Evolutionary conservation across 768 basidiomycete genomes (phyloP).

Genomic region (Lentinus brumalis): DNA sequence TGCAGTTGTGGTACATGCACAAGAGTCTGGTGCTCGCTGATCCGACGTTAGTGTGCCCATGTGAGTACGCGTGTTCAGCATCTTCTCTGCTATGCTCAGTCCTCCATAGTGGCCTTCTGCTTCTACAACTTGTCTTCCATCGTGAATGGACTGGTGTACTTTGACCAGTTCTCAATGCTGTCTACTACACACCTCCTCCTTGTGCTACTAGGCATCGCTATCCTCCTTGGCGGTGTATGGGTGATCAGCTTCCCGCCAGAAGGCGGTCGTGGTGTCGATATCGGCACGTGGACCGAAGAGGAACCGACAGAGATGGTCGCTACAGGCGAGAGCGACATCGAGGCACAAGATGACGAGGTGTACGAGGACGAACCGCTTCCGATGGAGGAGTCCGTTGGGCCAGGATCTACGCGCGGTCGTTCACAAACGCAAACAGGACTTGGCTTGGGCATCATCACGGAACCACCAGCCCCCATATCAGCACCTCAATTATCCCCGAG

Average conservation of each 20-base stretch:
- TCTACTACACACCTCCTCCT: slow-evolving; percentile 68
- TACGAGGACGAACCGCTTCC: slow-evolving; percentile 34
- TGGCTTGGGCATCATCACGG: slow-evolving; percentile 14
- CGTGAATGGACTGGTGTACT: slow-evolving; percentile 87
- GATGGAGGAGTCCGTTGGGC: slow-evolving; percentile 18
- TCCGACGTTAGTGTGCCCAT: slow-evolving; percentile 84
- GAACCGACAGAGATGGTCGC: slow-evolving; percentile 32
- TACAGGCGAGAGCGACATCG: slow-evolving; percentile 24
- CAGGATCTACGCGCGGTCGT: slow-evolving; percentile 2
- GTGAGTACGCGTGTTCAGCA: slow-evolving; percentile 45
- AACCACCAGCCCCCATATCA: slow-evolving; percentile 17
- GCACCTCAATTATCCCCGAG: slow-evolving; percentile 15
- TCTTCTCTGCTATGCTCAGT: not conserved
- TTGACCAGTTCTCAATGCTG: slow-evolving; percentile 79
- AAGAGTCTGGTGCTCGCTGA: slow-evolving; percentile 78
- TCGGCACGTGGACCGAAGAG: slow-evolving; percentile 45
- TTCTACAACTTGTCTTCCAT: slow-evolving; percentile 95
- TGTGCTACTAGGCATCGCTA: slow-evolving; percentile 72
- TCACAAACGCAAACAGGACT: slow-evolving; percentile 9
- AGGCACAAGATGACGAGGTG: slow-evolving; percentile 17
- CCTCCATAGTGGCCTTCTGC: slow-evolving; percentile 79
- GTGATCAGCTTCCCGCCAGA: slow-evolving; percentile 79
- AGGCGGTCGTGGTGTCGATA: slow-evolving; percentile 50
- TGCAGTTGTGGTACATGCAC: slow-evolving; percentile 86
- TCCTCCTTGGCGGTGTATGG: slow-evolving; percentile 89